These are phyloP conservation scores for Purpureocillium lavendulum DNA, from an alignment of 2,329 filamentous ascomycete species.

Conservation along the genomic window DNA sequence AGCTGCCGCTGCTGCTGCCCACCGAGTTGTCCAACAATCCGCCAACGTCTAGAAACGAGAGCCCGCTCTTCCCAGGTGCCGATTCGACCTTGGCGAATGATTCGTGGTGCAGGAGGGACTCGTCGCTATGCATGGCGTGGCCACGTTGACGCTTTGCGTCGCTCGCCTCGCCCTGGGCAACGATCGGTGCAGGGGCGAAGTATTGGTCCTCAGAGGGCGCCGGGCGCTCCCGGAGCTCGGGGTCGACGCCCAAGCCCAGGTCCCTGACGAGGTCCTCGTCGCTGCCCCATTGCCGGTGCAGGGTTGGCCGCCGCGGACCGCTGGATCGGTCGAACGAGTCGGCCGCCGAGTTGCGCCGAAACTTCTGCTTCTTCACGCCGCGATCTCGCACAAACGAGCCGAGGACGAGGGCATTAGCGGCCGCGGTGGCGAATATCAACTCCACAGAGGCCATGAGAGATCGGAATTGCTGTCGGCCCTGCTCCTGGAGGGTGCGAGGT, in stretches of 20 bases:
- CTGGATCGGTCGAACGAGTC: conserved; percentile 50
- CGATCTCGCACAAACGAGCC: conserved; percentile 89
- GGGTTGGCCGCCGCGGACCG: conserved; percentile 34
- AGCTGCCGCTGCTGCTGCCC: conserved; percentile 20
- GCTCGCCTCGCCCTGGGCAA: conserved; percentile 20
- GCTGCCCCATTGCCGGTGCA: conserved; percentile 70
- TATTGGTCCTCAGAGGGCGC: conserved; percentile 16
- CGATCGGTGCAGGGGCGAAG: conserved; percentile 27
- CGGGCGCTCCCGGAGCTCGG: conserved; percentile 35
- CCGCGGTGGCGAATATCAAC: conserved; percentile 76
- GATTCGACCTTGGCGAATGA: conserved; percentile 18
- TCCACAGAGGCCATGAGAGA: conserved; percentile 86
- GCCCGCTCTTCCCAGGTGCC: conserved; percentile 23
- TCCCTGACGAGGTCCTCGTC: conserved; percentile 84
- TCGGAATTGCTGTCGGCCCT: conserved; percentile 75
- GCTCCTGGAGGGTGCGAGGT: conserved; percentile 61
- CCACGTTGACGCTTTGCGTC: conserved; percentile 35
- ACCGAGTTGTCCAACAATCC: conserved; percentile 54
- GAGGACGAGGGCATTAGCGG: conserved; percentile 82
- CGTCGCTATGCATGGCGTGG: conserved; percentile 33
- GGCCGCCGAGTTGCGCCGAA: conserved; percentile 54
- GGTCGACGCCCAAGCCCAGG: conserved; percentile 60
- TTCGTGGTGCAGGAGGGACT: conserved; percentile 30
- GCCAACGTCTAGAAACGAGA: conserved; percentile 82
- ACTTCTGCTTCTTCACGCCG: conserved; percentile 83